phyloP scores from a whole-genome alignment of 805 yeast species.

The Kodamaea kaohsiungensis region DNA sequence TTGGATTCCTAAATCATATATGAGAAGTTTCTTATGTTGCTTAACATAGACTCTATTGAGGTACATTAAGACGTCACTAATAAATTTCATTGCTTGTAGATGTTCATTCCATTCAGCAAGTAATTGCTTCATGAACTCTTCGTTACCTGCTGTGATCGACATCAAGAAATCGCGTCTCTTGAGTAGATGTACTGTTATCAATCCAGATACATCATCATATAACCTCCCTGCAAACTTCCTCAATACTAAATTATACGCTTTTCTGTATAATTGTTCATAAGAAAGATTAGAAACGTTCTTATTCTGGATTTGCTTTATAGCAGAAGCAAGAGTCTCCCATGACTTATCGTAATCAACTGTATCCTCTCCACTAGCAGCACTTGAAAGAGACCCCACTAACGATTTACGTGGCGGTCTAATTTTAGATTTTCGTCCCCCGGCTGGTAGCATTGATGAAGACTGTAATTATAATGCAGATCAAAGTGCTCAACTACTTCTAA shows the following conservation, averaged over 20 bases:
- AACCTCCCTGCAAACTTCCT: constrained; percentile 65
- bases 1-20: constrained; percentile 73
- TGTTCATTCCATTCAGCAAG: constrained; percentile 69
- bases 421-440: constrained; percentile 45
- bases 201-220: constrained; percentile 57
- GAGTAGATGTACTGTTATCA: constrained; percentile 50
- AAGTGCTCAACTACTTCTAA: too few relatives aligned
- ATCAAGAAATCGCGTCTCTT: constrained; percentile 20
- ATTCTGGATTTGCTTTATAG: constrained; percentile 69
- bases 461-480: too few relatives aligned
- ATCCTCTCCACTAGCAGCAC: constrained; percentile 19
- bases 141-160: constrained; percentile 19
- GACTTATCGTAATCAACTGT: constrained; percentile 59
- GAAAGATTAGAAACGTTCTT: constrained; percentile 74
- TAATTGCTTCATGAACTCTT: constrained; percentile 38
- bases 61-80: constrained; percentile 84
- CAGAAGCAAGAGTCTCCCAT: constrained; percentile 66
- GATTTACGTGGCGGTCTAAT: constrained; percentile 66
- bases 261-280: constrained; percentile 79
- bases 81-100: constrained; percentile 68
- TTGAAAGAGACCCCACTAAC: constrained; percentile 13
- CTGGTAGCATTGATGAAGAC: constrained; percentile 7
- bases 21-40: constrained; percentile 60
- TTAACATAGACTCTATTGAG: constrained; percentile 82
- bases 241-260: constrained; percentile 74